phyloP scores from a whole-genome alignment of 2,329 filamentous ascomycete species.

The Alternaria brassicae region DNA sequence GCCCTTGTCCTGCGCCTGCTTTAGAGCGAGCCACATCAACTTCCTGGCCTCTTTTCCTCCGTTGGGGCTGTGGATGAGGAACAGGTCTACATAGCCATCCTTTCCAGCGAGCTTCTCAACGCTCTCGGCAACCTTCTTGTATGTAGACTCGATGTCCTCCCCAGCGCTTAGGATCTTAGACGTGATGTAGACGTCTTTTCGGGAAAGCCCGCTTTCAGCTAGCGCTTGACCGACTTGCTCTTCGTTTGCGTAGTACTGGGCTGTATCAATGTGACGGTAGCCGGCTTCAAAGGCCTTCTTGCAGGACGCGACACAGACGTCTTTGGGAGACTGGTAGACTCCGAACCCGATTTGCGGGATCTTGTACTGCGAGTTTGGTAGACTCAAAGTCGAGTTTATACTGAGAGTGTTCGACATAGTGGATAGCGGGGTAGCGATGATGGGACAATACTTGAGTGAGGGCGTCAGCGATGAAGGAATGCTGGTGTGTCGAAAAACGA shows the following conservation, averaged over 20 bases:
- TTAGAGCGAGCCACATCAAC: conserved; percentile 71
- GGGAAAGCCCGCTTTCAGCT: conserved; percentile 61
- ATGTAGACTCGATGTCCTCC: conserved; percentile 64
- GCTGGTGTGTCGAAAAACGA: neutral
- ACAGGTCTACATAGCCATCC: conserved; percentile 72
- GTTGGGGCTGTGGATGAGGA: conserved; percentile 72
- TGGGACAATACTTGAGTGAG: conserved; percentile 10
- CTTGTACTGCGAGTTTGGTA: conserved; percentile 58
- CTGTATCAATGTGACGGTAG: conserved; percentile 72
- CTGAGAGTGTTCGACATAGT: conserved; percentile 41
- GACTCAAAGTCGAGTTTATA: conserved; percentile 58
- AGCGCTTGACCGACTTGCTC: conserved; percentile 70
- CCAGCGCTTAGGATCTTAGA: conserved; percentile 70
- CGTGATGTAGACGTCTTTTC: conserved; percentile 71
- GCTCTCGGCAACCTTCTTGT: conserved; percentile 66
- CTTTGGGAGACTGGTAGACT: conserved; percentile 67
- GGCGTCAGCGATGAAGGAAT: conserved; percentile 10
- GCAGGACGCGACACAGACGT: conserved; percentile 65
- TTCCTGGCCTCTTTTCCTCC: conserved; percentile 63
- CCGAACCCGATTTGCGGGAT: conserved; percentile 76
- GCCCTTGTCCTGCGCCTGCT: conserved; percentile 66
- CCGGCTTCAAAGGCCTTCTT: conserved; percentile 64
- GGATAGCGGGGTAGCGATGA: conserved; percentile 15
- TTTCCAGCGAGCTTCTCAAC: conserved; percentile 64
- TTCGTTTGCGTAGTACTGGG: conserved; percentile 75